These are phyloP conservation scores for Cytospora piceae DNA, from an alignment of 2,329 filamentous ascomycete genomes.

Conservation along the genomic window DNA sequence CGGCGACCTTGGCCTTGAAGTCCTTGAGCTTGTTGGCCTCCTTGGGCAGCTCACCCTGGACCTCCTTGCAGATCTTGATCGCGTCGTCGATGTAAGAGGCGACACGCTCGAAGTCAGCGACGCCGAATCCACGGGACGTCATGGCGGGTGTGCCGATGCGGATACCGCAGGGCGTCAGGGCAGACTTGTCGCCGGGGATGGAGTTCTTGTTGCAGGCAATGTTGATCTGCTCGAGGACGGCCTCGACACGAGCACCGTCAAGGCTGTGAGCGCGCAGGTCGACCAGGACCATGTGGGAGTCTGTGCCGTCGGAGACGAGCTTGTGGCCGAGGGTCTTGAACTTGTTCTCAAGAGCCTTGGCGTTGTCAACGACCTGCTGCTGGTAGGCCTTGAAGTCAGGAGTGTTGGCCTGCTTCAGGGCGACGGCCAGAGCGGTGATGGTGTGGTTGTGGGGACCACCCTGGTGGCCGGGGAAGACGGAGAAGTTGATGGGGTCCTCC, in stretches of 20 bases:
- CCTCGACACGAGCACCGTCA: slow-evolving; percentile 94
- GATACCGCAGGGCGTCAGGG: slow-evolving; percentile 90
- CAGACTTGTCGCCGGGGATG: slow-evolving; percentile 96
- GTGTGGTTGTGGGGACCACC: slow-evolving; percentile 99
- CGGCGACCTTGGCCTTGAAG: slow-evolving; percentile 91
- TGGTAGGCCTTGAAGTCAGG: slow-evolving; percentile 95
- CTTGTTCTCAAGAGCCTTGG: slow-evolving; percentile 84
- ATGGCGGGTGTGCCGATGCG: slow-evolving; percentile 97
- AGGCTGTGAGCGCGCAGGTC: slow-evolving; percentile 87
- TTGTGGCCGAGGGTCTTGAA: slow-evolving; percentile 90
- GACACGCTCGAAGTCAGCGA: slow-evolving; percentile 89
- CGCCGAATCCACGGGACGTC: slow-evolving; percentile 92
- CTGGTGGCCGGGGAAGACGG: slow-evolving; percentile 98
- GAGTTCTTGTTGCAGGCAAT: slow-evolving; percentile 99
- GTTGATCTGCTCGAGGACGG: slow-evolving; percentile 95
- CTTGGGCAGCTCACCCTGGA: slow-evolving; percentile 86
- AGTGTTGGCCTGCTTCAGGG: slow-evolving; percentile 88
- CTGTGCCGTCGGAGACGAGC: slow-evolving; percentile 92
- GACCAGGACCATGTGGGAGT: slow-evolving; percentile 96
- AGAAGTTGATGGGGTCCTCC: slow-evolving; percentile 96
- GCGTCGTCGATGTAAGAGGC: slow-evolving; percentile 85
- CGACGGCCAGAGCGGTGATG: slow-evolving; percentile 94
- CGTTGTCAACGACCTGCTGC: slow-evolving; percentile 87
- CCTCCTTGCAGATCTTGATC: slow-evolving; percentile 87
- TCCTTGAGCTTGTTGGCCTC: slow-evolving; percentile 99